Percentiles rank a stretch among this genome's conserved stretches.
phyloP scores from a whole-genome alignment of 805 yeast species.

The Cyberlindnera samutprakarnensis region DNA sequence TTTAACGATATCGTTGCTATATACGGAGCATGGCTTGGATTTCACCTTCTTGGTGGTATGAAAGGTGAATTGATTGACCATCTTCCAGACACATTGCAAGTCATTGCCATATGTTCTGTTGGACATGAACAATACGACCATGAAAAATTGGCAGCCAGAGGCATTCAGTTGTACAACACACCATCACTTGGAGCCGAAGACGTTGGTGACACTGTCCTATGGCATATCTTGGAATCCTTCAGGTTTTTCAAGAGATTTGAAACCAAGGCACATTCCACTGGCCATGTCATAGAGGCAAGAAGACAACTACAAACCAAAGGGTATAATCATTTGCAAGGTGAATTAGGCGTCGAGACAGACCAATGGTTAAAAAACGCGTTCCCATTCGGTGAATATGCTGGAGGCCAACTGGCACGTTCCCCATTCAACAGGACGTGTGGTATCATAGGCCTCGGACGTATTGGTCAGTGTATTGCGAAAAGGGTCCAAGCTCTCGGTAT shows the following conservation, averaged over 20 bases:
- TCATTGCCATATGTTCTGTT: slow-evolving; percentile 48
- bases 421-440: slow-evolving; percentile 47
- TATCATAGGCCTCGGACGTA: slow-evolving; percentile 54
- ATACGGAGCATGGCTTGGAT: slow-evolving; percentile 56
- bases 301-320: slow-evolving; percentile 25
- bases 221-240: slow-evolving; percentile 46
- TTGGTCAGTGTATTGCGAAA: slow-evolving; percentile 47
- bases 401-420: slow-evolving; percentile 24
- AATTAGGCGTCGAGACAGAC: slow-evolving; percentile 19
- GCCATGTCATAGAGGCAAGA: slow-evolving; percentile 37
- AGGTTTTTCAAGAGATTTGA: slow-evolving; percentile 39
- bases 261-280: slow-evolving; percentile 21
- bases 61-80: slow-evolving; percentile 32
- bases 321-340: slow-evolving; percentile 24
- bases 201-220: slow-evolving; percentile 58
- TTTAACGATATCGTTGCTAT: slow-evolving; percentile 39
- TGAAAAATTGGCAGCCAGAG: slow-evolving; percentile 28
- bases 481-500: slow-evolving; percentile 47
- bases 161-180: slow-evolving; percentile 39
- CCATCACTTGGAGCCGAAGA: slow-evolving; percentile 45
- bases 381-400: slow-evolving; percentile 34
- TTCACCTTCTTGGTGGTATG: slow-evolving; percentile 44
- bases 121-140: slow-evolving; percentile 49
- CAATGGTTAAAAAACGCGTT: slow-evolving; percentile 12
- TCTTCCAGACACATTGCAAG: slow-evolving; percentile 38